Base-by-base conservation (phyloP, 2,329 filamentous ascomycete species). In the Calonectria honghensis region DNA sequence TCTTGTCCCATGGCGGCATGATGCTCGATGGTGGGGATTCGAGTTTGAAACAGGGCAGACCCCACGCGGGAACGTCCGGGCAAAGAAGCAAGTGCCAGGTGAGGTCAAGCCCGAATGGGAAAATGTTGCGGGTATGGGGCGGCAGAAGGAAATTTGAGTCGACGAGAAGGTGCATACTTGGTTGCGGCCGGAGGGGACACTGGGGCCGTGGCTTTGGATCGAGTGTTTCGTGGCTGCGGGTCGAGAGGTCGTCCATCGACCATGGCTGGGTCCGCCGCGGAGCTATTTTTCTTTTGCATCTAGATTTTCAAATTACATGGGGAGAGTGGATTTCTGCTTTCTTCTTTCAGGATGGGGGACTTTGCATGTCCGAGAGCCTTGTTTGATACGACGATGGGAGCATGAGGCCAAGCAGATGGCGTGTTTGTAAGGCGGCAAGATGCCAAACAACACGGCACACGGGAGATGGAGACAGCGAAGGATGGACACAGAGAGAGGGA, bases 121-220 rank as follows among this genome's bases (percentile, higher is more conserved):
- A 61, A 64, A 64, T 52, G 57, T 54, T 70, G 68, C 57, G 68
- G 59, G 61, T 65, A 50, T 65, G 61, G 61, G 61, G 41, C 39
- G 18, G 27, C 20, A 50, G 41, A 50, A 45, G 61, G 29, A 48
- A 65, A 65, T 65, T 65, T 65, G 41, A 65, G 41, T 65, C 61
- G 61, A 31, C 41, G 41, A 65, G 61, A 35, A 48, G 45, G 63
- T 64, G 72, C 32, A 70, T 51, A 72, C 45, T 32, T 14, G n/a
- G 41, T 50, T 39, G 41, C 61, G 41, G 61, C 39, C 27, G 41
- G 41, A 65, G 57, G 35, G 24, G 32, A 41, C 39, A 65, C 61
- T 48, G 39, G 61, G 61, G 41, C 39, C 20, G 41, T 65, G 61
- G 61, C 61, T 65, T 65, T 50, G 61, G 41, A 37, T 65, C 27